phyloP scores from a whole-genome alignment of 2,329 filamentous ascomycete genomes.

The Monosporascus ibericus region DNA sequence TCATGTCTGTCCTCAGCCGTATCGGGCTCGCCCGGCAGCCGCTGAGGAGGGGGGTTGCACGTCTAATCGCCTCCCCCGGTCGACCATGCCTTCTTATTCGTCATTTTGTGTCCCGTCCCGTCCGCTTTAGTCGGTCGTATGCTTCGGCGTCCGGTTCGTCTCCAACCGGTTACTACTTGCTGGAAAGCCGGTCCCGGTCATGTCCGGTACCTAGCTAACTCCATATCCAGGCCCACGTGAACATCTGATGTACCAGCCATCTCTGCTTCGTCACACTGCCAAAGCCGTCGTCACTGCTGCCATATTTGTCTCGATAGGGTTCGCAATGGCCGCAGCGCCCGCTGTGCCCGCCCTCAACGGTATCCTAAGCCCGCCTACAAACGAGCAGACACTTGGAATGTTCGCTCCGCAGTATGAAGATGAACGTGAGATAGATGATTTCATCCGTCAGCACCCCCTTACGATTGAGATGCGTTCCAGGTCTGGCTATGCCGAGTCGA shows the following conservation, averaged over 20 bases:
- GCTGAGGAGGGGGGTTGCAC: background rate
- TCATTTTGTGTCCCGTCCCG: background rate
- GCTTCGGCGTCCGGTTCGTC: background rate
- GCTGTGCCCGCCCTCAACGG: slow-evolving; percentile 41
- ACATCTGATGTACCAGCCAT: slow-evolving; percentile 15
- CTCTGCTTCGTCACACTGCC: slow-evolving; percentile 38
- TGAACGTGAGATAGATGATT: slow-evolving; percentile 57
- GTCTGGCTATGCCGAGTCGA: slow-evolving; percentile 63
- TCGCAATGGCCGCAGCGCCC: slow-evolving; percentile 51
- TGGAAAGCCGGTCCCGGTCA: too few relatives aligned
- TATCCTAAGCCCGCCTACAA: slow-evolving; percentile 47
- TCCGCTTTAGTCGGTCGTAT: background rate
- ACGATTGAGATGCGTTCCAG: slow-evolving; percentile 61
- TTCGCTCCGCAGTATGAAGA: slow-evolving; percentile 55
- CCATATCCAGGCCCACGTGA: background rate
- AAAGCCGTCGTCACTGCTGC: slow-evolving; percentile 40
- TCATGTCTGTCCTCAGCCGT: background rate
- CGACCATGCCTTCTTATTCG: background rate
- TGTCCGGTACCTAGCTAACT: background rate
- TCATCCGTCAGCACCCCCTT: slow-evolving; percentile 72
- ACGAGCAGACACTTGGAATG: slow-evolving; percentile 66
- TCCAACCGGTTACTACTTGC: background rate
- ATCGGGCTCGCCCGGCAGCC: background rate
- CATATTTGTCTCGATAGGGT: slow-evolving; percentile 43
- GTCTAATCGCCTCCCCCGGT: background rate